Evolutionary conservation across 768 basidiomycete species (phyloP).

Genomic region (Tulasnella sp.): DNA sequence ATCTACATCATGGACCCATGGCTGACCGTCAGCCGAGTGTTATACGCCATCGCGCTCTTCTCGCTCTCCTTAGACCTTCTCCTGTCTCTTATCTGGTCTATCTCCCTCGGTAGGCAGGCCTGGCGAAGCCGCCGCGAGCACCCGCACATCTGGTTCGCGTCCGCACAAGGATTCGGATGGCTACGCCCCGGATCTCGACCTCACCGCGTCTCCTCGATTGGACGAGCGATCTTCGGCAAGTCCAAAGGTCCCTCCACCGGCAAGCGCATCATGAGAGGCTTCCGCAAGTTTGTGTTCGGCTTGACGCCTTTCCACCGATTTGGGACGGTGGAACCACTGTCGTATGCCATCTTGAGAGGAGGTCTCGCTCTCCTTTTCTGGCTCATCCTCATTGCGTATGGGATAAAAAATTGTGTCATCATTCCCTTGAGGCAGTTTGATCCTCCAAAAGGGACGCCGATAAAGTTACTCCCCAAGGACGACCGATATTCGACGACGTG

Average conservation of each 20-base stretch:
- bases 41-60: not conserved
- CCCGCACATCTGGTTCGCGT: not conserved
- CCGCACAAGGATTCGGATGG: not conserved
- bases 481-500: not conserved
- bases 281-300: not conserved
- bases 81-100: not conserved
- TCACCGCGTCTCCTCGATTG: too few relatives aligned
- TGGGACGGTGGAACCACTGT: not conserved
- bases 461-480: not conserved
- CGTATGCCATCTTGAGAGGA: not conserved
- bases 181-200: too few relatives aligned
- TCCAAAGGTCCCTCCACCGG: not conserved
- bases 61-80: not conserved
- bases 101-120: not conserved
- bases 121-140: not conserved
- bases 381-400: not conserved
- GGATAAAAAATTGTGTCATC: not conserved
- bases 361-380: not conserved
- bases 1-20: not conserved
- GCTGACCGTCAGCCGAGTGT: not conserved
- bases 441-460: not conserved
- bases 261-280: not conserved
- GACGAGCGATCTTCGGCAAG: not conserved
- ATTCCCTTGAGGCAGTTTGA: not conserved
- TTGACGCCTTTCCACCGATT: not conserved